These are phyloP conservation scores for Suillus sp. DNA, from an alignment of 768 basidiomycete genomes.

Conservation along the genomic window DNA sequence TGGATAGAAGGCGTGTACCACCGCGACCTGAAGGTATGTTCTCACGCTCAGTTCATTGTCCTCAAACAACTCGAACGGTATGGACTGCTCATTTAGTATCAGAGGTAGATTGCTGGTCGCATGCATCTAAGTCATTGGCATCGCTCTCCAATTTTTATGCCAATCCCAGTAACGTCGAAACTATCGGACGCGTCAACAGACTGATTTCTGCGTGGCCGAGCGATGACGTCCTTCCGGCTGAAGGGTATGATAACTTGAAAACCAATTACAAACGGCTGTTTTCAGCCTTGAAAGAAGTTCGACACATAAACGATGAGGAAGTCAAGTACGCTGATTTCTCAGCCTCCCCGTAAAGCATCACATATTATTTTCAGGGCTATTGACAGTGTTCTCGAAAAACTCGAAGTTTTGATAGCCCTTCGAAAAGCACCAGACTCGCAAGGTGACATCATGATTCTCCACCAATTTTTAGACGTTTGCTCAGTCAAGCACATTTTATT, in stretches of 20 bases:
- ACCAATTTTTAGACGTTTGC: slow-evolving; percentile 1
- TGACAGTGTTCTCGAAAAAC: slow-evolving; percentile 67
- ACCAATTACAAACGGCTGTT: slow-evolving; percentile 62
- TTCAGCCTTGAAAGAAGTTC: slow-evolving; percentile 64
- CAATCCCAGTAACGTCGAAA: slow-evolving; percentile 52
- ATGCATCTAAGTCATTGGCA: slow-evolving; percentile 60
- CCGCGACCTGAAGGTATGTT: slow-evolving; percentile 71
- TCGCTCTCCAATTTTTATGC: slow-evolving; percentile 56
- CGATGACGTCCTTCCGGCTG: slow-evolving; percentile 67
- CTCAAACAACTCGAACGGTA: neutral
- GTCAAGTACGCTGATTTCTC: slow-evolving; percentile 48
- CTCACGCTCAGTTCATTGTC: slow-evolving; percentile 20
- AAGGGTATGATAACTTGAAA: slow-evolving; percentile 68
- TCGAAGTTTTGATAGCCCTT: slow-evolving; percentile 70
- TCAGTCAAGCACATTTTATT: slow-evolving; percentile 11
- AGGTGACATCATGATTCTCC: slow-evolving; percentile 42
- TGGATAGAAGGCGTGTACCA: slow-evolving; percentile 69
- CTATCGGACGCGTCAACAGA: slow-evolving; percentile 73
- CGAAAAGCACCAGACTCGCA: slow-evolving; percentile 70
- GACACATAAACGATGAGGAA: slow-evolving; percentile 59
- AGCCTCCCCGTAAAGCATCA: slow-evolving; percentile 9
- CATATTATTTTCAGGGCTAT: slow-evolving; percentile 53
- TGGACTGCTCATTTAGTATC: slow-evolving; percentile 15
- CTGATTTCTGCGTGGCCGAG: slow-evolving; percentile 70
- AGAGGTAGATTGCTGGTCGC: slow-evolving; percentile 82